These are phyloP conservation scores for Theobroma grandiflorum DNA, from an alignment of 441 rosid genomes.

Conservation along the genomic window DNA sequence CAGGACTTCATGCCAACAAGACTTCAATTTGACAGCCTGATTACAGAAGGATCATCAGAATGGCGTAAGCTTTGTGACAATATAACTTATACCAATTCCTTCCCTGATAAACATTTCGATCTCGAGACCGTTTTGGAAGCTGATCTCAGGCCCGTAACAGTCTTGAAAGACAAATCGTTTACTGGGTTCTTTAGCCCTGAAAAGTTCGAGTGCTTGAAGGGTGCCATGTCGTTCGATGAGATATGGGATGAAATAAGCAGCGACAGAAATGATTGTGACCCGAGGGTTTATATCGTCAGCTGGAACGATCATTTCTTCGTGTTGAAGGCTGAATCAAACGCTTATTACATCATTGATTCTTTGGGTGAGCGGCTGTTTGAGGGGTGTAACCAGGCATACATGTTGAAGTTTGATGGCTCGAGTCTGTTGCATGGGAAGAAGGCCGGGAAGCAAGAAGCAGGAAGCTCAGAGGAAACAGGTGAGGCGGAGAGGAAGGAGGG, in stretches of 20 bases:
- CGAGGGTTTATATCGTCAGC: conserved; percentile 60
- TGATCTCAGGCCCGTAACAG: conserved; percentile 43
- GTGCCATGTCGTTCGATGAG: conserved; percentile 64
- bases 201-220: conserved; percentile 52
- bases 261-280: not conserved
- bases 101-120: conserved; percentile 68
- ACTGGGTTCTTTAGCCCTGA: conserved; percentile 67
- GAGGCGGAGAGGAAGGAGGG: conserved; percentile 13
- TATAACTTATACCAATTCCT: conserved; percentile 33
- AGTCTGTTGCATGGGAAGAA: conserved; percentile 42
- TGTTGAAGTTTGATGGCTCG: conserved; percentile 66
- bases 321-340: conserved; percentile 52
- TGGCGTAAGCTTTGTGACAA: conserved; percentile 62
- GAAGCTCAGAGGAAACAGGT: not conserved
- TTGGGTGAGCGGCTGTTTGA: conserved; percentile 72
- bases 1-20: conserved; percentile 47
- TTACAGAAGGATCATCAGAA: conserved; percentile 58
- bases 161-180: conserved; percentile 46
- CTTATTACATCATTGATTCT: conserved; percentile 63
- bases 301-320: conserved; percentile 92
- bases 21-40: conserved; percentile 57
- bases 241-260: conserved; percentile 55
- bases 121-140: conserved; percentile 61
- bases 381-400: conserved; percentile 74
- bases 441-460: not conserved